Evolutionary conservation across 192 early-diverging fungal species (phyloP), one percentile per base, ranked within the genome.

Genomic region (Phycomyces blakesleeanus): DNA sequence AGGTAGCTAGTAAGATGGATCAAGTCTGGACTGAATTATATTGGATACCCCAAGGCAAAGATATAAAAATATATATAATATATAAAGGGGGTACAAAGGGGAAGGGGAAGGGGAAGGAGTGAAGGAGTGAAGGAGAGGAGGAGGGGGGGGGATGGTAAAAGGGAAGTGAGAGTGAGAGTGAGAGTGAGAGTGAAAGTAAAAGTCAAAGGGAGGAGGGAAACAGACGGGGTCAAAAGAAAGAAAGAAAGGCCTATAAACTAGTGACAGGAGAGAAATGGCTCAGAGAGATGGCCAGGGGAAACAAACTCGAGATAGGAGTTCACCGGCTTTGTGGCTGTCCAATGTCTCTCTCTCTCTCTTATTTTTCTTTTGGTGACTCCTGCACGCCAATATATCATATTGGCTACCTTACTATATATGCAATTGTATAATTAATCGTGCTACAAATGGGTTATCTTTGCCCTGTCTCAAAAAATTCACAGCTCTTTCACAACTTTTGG

Each of bases 1-100:
- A 40, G 39, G 11, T 34, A 16, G 20, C 16, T 63, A 18, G 16
- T 16, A 38, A 20, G 38, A 37, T 10, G 1, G 40, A 51, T 37
- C 25, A 24, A 63, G 53, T 20, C 51, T 57, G 39, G 18, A 47
- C 44, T 47, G 44, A 47, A 47, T 47, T 47, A 47, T 47, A 47
- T 47, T 18, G 18, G 11, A 47, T n/a, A 47, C n/a, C n/a, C n/a
- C 44, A 47, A 14, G 18, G 12, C 12, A 47, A 47, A 47, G n/a
- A n/a, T n/a, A n/a, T n/a, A n/a, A n/a, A n/a, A n/a, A n/a, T n/a
- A n/a, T n/a, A n/a, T n/a, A n/a, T n/a, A n/a, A n/a, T n/a, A n/a
- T n/a, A n/a, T n/a, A n/a, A n/a, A n/a, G n/a, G n/a, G n/a, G n/a
- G n/a, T n/a, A 47, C 3, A n/a, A 47, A 47, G 44, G 44, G 18